Base-by-base conservation (phyloP, 106 monocot species). In the Apostasia ramifera region DNA sequence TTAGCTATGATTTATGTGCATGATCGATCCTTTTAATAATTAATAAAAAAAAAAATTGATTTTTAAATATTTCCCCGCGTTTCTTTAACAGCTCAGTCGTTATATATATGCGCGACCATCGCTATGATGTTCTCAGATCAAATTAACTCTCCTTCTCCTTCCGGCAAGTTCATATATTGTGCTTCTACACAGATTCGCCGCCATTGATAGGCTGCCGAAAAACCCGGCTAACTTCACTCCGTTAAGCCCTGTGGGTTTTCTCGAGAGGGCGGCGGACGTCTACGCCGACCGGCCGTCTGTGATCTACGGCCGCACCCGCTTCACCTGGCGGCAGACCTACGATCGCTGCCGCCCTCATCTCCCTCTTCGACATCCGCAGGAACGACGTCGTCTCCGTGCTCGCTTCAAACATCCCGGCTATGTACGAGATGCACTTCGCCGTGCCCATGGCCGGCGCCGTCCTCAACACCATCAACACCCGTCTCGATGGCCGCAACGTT, bases 371-470 rank as follows among this genome's bases (percentile, higher is more conserved):
- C 58, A 26, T 95, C 13, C 61, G 73, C 48, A 88, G 86, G 70
- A 84, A 80, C 63, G 86, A 95, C 59, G 91, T 95, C 68, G 86
- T 94, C 1, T 94, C 94, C 0, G 81, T 94, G 5, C 69, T 91
- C 0, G 88, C 94, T 0, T 91, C 94, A 0, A 94, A 94, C 63
- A 53, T 86, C 1, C 88, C 91, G 3, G 88, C 90, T 0, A 39
- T 83, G 15, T 87, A 85, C 61, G 91, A 94, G 73, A 73, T 85
- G 79, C 94, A 94, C 75, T 94, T 94, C 51, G 90, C 70, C 5
- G 94, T 94, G 44, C 91, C 91, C 38, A 94, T 94, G 91, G 77
- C 83, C 26, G 94, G 94, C 3, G 91, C 91, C 1, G 83, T 94
- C 44, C 75, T 91, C 39, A 88, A 88, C 85, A 61, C 85, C 70